Evolutionary conservation across 2,329 filamentous ascomycete species (phyloP).

Genomic region (Colletotrichum karsti): DNA sequence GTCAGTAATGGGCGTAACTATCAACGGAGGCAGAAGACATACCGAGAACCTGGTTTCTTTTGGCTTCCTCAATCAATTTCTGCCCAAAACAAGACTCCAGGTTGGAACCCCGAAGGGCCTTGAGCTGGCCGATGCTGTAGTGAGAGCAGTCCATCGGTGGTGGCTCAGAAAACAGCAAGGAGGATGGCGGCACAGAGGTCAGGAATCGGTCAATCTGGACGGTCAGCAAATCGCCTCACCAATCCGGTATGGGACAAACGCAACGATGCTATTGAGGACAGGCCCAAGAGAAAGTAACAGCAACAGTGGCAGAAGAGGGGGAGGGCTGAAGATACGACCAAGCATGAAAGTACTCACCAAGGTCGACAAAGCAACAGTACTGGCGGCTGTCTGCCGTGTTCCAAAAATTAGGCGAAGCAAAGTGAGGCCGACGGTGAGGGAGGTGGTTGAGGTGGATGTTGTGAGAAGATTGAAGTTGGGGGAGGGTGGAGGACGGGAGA

Average conservation of each 20-base stretch:
- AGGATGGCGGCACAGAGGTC: neutral
- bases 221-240: too few relatives aligned
- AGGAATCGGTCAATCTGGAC: too few relatives aligned
- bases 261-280: too few relatives aligned
- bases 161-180: neutral
- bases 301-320: too few relatives aligned
- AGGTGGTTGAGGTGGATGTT: neutral
- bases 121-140: constrained; percentile 20
- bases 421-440: neutral
- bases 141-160: constrained; percentile 10
- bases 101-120: constrained; percentile 17
- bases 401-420: constrained; percentile 20
- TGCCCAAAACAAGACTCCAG: constrained; percentile 6
- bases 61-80: constrained; percentile 12
- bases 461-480: neutral
- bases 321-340: neutral
- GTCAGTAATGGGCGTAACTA: neutral
- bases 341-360: constrained; percentile 2
- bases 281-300: too few relatives aligned
- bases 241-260: too few relatives aligned
- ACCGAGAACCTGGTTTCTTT: constrained; percentile 1
- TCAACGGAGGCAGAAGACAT: neutral
- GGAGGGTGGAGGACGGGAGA: neutral
- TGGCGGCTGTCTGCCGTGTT: neutral
- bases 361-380: neutral